These are phyloP conservation scores for Petunia secreta DNA, from an alignment of 257 asterid species.

Conservation along the genomic window DNA sequence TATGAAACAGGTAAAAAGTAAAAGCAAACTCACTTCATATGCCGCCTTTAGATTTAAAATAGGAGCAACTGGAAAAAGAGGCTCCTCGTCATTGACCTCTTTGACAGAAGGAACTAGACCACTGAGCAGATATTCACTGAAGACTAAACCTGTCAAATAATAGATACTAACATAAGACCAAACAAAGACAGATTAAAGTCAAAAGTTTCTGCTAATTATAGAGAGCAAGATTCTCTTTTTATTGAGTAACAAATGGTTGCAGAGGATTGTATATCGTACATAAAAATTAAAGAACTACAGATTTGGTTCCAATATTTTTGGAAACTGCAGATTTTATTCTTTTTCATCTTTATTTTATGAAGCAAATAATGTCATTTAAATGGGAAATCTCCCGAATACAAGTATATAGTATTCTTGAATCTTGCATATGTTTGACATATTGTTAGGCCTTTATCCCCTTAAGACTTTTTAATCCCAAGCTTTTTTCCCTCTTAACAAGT, in stretches of 20 bases:
- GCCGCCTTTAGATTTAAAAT: conserved; percentile 59
- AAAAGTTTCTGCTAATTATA: not conserved
- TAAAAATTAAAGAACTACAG: not conserved
- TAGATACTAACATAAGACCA: not conserved
- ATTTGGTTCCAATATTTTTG: too few species aligned
- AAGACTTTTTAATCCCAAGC: not conserved
- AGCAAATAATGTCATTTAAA: too few species aligned
- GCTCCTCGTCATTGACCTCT: conserved; percentile 96
- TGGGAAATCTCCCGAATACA: too few species aligned
- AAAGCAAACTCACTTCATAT: conserved; percentile 56
- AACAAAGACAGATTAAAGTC: not conserved
- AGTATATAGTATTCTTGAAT: too few species aligned
- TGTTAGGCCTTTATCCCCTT: not conserved
- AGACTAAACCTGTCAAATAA: conserved; percentile 71
- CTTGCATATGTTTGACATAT: not conserved
- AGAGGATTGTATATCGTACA: not conserved
- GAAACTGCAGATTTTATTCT: too few species aligned
- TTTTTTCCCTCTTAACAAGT: not conserved
- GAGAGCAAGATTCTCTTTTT: not conserved
- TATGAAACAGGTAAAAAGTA: conserved; percentile 10
- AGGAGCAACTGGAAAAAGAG: conserved; percentile 83
- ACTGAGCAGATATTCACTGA: conserved; percentile 91
- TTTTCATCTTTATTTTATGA: too few species aligned
- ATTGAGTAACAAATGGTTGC: not conserved
- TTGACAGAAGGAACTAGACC: conserved; percentile 93